Evolutionary conservation across 2,329 filamentous ascomycete species (phyloP).

Genomic region (Teratosphaeria epicoccoides): DNA sequence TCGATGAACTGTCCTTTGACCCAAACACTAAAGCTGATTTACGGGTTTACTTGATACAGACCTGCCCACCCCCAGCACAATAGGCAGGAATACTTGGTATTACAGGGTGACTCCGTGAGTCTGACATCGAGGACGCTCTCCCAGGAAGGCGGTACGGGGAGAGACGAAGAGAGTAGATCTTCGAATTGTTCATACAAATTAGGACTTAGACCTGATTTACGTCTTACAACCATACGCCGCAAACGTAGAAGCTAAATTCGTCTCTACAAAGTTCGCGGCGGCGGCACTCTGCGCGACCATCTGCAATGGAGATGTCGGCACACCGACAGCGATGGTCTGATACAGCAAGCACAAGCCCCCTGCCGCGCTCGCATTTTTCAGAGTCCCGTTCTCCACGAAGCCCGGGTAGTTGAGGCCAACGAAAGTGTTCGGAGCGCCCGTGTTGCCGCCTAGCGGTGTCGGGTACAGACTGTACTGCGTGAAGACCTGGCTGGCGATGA

Average conservation of each 20-base stretch:
- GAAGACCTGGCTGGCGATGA: slow-evolving; percentile 1
- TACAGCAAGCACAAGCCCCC: slow-evolving; percentile 1
- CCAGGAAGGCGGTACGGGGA: too few species aligned
- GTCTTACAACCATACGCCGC: neutral
- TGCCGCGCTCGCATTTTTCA: neutral
- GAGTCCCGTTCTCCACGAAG: slow-evolving; percentile 1
- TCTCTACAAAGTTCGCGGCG: neutral
- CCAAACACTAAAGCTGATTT: too few species aligned
- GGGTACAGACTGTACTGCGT: neutral
- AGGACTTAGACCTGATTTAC: neutral
- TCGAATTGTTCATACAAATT: neutral
- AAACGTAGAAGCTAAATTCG: neutral
- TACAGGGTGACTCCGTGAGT: too few species aligned
- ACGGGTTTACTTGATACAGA: too few species aligned
- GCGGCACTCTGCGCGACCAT: neutral
- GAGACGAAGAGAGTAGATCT: too few species aligned
- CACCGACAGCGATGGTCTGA: neutral
- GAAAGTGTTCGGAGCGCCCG: slow-evolving; percentile 1
- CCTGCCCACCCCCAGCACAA: too few species aligned
- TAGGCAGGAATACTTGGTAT: too few species aligned
- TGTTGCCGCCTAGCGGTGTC: slow-evolving; percentile 1
- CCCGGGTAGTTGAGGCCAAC: slow-evolving; percentile 3
- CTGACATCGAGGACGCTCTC: too few species aligned
- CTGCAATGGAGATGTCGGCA: neutral
- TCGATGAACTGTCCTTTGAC: too few species aligned